Conservation (phyloP, 768 basidiomycete genomes). For the Boletus coccyginus region DNA sequence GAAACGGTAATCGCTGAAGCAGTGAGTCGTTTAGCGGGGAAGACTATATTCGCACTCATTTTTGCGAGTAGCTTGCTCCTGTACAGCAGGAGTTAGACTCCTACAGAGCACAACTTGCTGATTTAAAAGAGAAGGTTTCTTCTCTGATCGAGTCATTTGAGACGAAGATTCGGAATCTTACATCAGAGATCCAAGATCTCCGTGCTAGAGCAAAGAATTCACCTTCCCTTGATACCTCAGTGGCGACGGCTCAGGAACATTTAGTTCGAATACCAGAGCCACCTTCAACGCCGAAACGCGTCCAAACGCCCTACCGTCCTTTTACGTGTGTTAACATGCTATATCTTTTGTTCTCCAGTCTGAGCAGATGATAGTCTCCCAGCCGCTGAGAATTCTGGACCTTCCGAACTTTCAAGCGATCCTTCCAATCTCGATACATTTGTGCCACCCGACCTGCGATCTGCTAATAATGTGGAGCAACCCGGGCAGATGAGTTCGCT, state of each 20-base stretch:
- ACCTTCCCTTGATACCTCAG: conserved; percentile 9
- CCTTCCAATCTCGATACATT: conserved; percentile 18
- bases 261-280: conserved; percentile 27
- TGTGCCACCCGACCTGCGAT: conserved; percentile 7
- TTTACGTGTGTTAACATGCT: conserved; percentile 21
- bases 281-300: conserved; percentile 35
- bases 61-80: conserved; percentile 43
- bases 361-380: conserved; percentile 22
- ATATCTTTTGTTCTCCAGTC: not conserved
- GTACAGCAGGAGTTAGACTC: conserved; percentile 48
- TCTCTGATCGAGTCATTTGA: conserved; percentile 32
- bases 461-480: conserved; percentile 8
- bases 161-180: conserved; percentile 37
- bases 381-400: conserved; percentile 13
- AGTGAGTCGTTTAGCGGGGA: conserved; percentile 19
- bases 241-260: conserved; percentile 9
- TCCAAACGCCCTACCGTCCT: conserved; percentile 28
- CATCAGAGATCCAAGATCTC: conserved; percentile 34
- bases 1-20: conserved; percentile 27
- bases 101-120: conserved; percentile 44
- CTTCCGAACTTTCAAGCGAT: conserved; percentile 21
- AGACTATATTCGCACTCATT: conserved; percentile 1
- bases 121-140: conserved; percentile 31
- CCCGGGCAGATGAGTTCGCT: conserved; percentile 16
- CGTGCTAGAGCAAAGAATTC: conserved; percentile 19